Conservation (phyloP, 768 basidiomycete genomes). For the Botryobasidium botryosum region DNA sequence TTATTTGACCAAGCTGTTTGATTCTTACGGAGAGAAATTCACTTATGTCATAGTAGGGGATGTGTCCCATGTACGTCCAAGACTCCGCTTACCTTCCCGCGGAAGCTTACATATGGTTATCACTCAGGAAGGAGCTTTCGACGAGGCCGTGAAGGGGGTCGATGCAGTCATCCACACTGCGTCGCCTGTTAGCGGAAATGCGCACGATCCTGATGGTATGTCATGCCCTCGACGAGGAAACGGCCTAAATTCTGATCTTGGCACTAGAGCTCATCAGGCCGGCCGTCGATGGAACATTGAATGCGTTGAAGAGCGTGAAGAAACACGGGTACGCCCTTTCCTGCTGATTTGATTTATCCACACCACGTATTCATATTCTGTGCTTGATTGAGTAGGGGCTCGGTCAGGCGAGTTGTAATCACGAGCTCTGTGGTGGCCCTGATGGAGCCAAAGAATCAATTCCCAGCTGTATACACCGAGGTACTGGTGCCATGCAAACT, state of each 20-base stretch:
- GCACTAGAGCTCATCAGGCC: slow-evolving; percentile 25
- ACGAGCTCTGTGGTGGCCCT: slow-evolving; percentile 46
- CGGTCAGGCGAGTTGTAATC: slow-evolving; percentile 49
- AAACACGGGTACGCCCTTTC: slow-evolving; percentile 13
- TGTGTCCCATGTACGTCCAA: slow-evolving; percentile 22
- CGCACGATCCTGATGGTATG: slow-evolving; percentile 9
- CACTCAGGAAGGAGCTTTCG: slow-evolving; percentile 37
- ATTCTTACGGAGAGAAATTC: slow-evolving; percentile 17
- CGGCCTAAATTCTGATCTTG: not conserved
- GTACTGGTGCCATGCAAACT: not conserved
- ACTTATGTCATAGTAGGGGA: slow-evolving; percentile 27
- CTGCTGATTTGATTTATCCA: not conserved
- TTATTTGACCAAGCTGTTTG: slow-evolving; percentile 23
- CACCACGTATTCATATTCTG: not conserved
- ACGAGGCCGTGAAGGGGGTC: slow-evolving; percentile 61
- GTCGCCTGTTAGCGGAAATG: slow-evolving; percentile 30
- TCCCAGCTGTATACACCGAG: slow-evolving; percentile 16
- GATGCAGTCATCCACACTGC: slow-evolving; percentile 57
- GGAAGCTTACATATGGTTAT: too few relatives aligned
- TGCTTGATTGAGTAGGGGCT: slow-evolving; percentile 1
- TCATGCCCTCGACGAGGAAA: not conserved
- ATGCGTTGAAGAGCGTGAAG: slow-evolving; percentile 23
- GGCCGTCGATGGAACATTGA: slow-evolving; percentile 27
- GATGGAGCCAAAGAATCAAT: slow-evolving; percentile 13
- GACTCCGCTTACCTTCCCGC: too few relatives aligned